Conservation (phyloP, 2,329 filamentous ascomycete genomes). For the Cercospora zeae-maydis region DNA sequence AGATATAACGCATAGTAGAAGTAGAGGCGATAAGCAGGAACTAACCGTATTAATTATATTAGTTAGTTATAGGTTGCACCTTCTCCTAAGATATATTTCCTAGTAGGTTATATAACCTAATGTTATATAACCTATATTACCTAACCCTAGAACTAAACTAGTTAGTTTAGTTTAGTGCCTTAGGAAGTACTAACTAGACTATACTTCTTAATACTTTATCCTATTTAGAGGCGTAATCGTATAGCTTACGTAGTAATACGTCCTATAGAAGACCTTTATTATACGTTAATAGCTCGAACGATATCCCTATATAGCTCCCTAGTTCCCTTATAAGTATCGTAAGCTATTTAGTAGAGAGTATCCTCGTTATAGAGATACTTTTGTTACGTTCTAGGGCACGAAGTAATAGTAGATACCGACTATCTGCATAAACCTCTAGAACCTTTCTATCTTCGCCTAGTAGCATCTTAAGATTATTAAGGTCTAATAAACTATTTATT, state of each 20-base stretch:
- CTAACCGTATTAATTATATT: too few relatives aligned
- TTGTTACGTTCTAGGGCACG: not conserved
- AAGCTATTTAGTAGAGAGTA: not conserved
- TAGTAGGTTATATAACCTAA: too few relatives aligned
- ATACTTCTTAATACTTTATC: too few relatives aligned
- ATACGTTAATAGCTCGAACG: not conserved
- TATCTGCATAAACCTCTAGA: not conserved
- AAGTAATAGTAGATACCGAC: not conserved
- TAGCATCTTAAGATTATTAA: not conserved
- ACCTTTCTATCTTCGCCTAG: not conserved
- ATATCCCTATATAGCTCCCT: not conserved
- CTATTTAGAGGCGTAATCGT: not conserved
- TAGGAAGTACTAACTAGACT: too few relatives aligned
- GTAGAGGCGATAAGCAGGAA: too few relatives aligned
- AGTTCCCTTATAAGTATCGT: not conserved
- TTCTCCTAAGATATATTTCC: too few relatives aligned
- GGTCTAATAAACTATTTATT: not conserved
- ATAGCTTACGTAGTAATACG: not conserved
- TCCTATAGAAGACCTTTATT: not conserved
- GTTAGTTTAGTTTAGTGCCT: too few relatives aligned
- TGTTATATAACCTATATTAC: too few relatives aligned
- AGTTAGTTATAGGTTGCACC: too few relatives aligned
- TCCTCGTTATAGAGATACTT: not conserved
- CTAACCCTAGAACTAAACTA: too few relatives aligned
- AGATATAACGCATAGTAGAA: too few relatives aligned